Percentiles rank a stretch among this genome's conserved stretches.
Conservation (phyloP, 2,329 filamentous ascomycete genomes). For the Hymenoscyphus scutula region DNA sequence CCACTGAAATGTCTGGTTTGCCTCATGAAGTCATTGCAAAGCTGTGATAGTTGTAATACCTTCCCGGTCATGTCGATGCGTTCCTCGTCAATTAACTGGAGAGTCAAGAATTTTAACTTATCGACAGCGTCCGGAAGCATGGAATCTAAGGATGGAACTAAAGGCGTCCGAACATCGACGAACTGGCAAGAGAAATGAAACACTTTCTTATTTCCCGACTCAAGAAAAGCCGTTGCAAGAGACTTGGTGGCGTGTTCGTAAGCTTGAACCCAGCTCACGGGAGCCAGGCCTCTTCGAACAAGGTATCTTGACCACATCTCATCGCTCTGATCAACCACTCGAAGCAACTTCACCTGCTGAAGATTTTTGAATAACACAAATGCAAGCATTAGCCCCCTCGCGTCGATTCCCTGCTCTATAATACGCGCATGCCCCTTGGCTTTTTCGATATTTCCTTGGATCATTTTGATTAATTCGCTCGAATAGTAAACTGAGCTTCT, state of each 20-base stretch:
- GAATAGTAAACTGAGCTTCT: background rate
- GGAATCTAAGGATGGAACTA: constrained; percentile 45
- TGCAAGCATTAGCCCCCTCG: constrained; percentile 24
- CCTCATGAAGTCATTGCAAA: constrained; percentile 57
- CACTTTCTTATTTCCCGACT: constrained; percentile 43
- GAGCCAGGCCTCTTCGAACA: constrained; percentile 43
- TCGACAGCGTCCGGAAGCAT: constrained; percentile 51
- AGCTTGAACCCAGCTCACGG: constrained; percentile 58
- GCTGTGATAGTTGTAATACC: constrained; percentile 54
- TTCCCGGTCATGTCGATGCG: constrained; percentile 51
- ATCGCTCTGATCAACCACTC: constrained; percentile 59
- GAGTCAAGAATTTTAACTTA: constrained; percentile 59
- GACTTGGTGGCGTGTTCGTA: constrained; percentile 45
- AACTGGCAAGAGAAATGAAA: constrained; percentile 48
- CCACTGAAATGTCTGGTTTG: constrained; percentile 59
- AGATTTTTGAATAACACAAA: constrained; percentile 53
- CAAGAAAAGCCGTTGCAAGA: background rate
- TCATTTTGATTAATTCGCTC: background rate
- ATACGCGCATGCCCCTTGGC: constrained; percentile 30
- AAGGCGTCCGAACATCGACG: constrained; percentile 57
- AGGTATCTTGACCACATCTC: constrained; percentile 52
- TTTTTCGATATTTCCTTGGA: constrained; percentile 16
- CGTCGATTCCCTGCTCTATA: constrained; percentile 24
- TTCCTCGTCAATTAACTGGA: constrained; percentile 52
- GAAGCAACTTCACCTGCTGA: constrained; percentile 63